phyloP scores from a whole-genome alignment of 2,329 filamentous ascomycete genomes.

The Cucurbitaria berberidis region DNA sequence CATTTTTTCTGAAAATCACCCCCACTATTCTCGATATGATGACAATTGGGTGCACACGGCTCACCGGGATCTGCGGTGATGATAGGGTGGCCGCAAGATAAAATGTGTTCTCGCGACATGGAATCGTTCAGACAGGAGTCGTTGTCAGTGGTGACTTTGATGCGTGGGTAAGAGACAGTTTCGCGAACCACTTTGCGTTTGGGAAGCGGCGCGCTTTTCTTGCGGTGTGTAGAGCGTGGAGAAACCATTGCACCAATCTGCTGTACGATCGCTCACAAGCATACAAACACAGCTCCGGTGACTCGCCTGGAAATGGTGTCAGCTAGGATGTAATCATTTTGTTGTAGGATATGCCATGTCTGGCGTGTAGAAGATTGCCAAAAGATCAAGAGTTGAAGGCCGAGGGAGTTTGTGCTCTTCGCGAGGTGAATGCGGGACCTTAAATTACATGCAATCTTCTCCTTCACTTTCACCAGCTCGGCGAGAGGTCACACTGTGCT shows the following conservation, averaged over 20 bases:
- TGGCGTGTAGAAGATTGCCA: too few relatives aligned
- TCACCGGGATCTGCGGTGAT: slow-evolving; percentile 1
- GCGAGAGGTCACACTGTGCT: too few relatives aligned
- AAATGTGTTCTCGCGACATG: slow-evolving; percentile 11
- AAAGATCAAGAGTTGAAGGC: too few relatives aligned
- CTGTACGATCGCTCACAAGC: too few relatives aligned
- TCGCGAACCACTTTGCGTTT: slow-evolving; percentile 8
- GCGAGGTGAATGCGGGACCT: too few relatives aligned
- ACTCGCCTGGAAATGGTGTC: too few relatives aligned
- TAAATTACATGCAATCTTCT: too few relatives aligned
- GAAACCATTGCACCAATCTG: neutral
- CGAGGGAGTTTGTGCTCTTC: too few relatives aligned
- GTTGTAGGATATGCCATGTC: too few relatives aligned
- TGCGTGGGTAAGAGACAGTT: slow-evolving; percentile 8
- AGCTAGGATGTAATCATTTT: too few relatives aligned
- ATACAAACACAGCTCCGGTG: too few relatives aligned
- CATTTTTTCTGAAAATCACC: neutral
- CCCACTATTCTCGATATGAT: neutral
- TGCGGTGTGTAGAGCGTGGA: neutral
- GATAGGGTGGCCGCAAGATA: slow-evolving; percentile 14
- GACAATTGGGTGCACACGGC: slow-evolving; percentile 18
- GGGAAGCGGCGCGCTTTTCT: neutral
- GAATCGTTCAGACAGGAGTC: slow-evolving; percentile 6
- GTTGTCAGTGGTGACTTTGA: neutral
- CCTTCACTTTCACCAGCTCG: too few relatives aligned